Percentiles rank a stretch among this genome's conserved stretches.
These are phyloP conservation scores for Ilex asprella DNA, from an alignment of 257 asterid species.

Conservation along the genomic window DNA sequence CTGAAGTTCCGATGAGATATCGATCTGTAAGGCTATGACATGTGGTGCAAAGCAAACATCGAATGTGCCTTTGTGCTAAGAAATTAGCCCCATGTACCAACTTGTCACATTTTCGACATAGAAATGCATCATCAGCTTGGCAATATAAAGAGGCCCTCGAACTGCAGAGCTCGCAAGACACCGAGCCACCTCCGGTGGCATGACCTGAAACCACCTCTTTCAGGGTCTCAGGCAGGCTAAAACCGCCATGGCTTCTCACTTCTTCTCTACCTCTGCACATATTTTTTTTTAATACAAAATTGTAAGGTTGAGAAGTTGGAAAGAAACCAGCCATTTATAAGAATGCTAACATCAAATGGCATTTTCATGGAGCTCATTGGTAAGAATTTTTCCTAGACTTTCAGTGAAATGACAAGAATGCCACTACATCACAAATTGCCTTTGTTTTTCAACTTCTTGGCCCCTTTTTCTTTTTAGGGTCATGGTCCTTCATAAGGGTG, in stretches of 20 bases:
- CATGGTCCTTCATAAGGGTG: no score
- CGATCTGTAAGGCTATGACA: slow-evolving; percentile 26
- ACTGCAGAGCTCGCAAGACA: slow-evolving; percentile 34
- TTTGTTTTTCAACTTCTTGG: no score
- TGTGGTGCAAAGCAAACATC: slow-evolving; percentile 32
- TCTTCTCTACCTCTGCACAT: slow-evolving; percentile 40
- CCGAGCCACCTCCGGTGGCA: neutral
- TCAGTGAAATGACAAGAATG: slow-evolving; percentile 16
- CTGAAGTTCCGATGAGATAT: slow-evolving; percentile 29
- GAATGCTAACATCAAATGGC: no score
- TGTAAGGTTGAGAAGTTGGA: no score
- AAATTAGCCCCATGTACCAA: slow-evolving; percentile 42
- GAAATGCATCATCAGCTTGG: slow-evolving; percentile 43
- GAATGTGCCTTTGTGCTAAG: slow-evolving; percentile 35
- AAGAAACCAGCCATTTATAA: no score
- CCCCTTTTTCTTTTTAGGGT: no score
- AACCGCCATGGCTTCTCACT: slow-evolving; percentile 6
- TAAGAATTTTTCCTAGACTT: neutral
- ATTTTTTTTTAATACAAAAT: neutral
- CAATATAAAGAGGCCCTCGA: slow-evolving; percentile 32
- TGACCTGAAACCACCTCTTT: neutral
- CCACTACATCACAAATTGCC: slow-evolving; percentile 13
- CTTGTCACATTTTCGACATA: slow-evolving; percentile 44
- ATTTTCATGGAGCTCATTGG: no score
- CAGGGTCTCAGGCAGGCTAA: neutral